Conservation (phyloP, 2,329 filamentous ascomycete species). For the Neoascochyta sp. region DNA sequence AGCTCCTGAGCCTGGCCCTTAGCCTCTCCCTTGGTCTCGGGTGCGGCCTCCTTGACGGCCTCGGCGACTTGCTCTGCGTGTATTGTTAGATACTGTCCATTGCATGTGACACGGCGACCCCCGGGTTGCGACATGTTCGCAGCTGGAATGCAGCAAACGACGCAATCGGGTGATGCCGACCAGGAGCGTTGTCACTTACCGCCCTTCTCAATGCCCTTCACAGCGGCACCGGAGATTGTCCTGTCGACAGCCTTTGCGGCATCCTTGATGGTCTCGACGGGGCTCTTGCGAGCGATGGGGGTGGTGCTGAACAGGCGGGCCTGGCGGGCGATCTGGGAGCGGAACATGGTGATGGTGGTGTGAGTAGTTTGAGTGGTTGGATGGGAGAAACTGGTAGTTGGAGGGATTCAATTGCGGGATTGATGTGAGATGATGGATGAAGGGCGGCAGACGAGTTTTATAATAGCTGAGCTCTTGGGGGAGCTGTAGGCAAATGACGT, state of each 20-base stretch:
- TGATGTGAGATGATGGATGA: slow-evolving; percentile 5
- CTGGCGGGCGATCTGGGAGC: slow-evolving; percentile 44
- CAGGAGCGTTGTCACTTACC: slow-evolving; percentile 46
- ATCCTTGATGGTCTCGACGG: slow-evolving; percentile 56
- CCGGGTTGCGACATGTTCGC: slow-evolving; percentile 12
- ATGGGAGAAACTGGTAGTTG: slow-evolving; percentile 4
- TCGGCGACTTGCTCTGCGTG: slow-evolving; percentile 50
- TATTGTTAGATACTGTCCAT: slow-evolving; percentile 10
- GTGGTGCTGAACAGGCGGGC: slow-evolving; percentile 55
- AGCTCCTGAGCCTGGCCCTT: slow-evolving; percentile 33
- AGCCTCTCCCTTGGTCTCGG: slow-evolving; percentile 33
- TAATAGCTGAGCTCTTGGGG: too few relatives aligned
- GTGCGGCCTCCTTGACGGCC: slow-evolving; percentile 37
- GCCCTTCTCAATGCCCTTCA: slow-evolving; percentile 61
- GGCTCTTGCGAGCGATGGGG: slow-evolving; percentile 47
- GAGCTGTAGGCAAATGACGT: too few relatives aligned
- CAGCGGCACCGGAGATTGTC: slow-evolving; percentile 52
- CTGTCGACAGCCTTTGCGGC: slow-evolving; percentile 57
- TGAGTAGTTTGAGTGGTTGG: slow-evolving; percentile 4
- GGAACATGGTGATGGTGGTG: slow-evolving; percentile 42
- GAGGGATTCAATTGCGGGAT: slow-evolving; percentile 2
- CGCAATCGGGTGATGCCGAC: slow-evolving; percentile 4
- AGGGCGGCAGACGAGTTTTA: slow-evolving; percentile 6
- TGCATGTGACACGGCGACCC: slow-evolving; percentile 1
- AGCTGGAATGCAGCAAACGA: slow-evolving; percentile 2